Percentiles rank a stretch among this genome's conserved stretches.
Conservation (phyloP, 2,329 filamentous ascomycete species). For the Zymoseptoria tritici region DNA sequence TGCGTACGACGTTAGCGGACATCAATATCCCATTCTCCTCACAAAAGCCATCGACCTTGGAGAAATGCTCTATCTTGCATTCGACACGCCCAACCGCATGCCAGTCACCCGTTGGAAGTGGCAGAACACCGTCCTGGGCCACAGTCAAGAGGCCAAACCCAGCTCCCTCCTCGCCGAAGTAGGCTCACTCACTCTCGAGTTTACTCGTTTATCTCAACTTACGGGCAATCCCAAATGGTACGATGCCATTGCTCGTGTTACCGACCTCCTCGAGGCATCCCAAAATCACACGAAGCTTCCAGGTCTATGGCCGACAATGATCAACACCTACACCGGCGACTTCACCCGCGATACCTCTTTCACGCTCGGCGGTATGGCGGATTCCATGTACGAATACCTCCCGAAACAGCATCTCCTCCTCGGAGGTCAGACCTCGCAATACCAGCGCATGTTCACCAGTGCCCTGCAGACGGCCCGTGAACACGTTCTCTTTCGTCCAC, state of each 20-base stretch:
- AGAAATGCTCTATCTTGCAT: conserved; percentile 57
- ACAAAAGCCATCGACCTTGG: conserved; percentile 57
- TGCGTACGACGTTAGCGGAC: conserved; percentile 59
- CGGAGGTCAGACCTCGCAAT: conserved; percentile 30
- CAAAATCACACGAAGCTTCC: conserved; percentile 52
- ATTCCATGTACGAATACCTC: conserved; percentile 30
- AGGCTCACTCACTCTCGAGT: conserved; percentile 55
- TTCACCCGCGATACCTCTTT: conserved; percentile 27
- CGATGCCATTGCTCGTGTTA: conserved; percentile 54
- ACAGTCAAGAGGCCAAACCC: conserved; percentile 26
- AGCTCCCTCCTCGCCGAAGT: conserved; percentile 44
- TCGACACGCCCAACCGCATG: conserved; percentile 63
- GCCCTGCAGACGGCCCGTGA: conserved; percentile 43
- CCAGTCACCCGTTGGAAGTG: conserved; percentile 54
- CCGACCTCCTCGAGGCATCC: conserved; percentile 46
- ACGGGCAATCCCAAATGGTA: conserved; percentile 55
- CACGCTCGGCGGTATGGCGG: conserved; percentile 31
- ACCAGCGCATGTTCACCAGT: conserved; percentile 40
- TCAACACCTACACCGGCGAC: conserved; percentile 39
- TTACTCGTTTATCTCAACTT: conserved; percentile 56
- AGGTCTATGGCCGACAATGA: conserved; percentile 54
- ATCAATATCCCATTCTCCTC: conserved; percentile 41
- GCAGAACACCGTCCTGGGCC: conserved; percentile 32
- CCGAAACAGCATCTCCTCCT: conserved; percentile 25
- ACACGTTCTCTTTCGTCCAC: conserved; percentile 38